A percentile compares a stretch with the other conserved stretches of the same genome.
phyloP scores from a whole-genome alignment of 2,329 filamentous ascomycete genomes.

The Stagonosporopsis cucurbitacearum region DNA sequence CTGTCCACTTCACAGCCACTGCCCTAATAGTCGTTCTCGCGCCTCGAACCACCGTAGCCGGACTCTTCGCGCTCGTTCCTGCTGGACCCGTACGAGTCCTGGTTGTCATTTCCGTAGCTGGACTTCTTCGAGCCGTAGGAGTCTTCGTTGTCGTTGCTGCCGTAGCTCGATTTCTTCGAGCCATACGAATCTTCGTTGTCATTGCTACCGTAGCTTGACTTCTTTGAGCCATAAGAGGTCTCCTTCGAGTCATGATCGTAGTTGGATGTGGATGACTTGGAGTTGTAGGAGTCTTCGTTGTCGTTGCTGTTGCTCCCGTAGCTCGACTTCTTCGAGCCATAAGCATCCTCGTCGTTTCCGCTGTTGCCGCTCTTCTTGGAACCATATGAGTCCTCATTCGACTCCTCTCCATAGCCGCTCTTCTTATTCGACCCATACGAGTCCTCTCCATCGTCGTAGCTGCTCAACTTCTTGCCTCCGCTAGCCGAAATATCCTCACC shows the following conservation, averaged over 20 bases:
- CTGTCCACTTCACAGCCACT: too few relatives aligned
- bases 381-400: slow-evolving; percentile 1
- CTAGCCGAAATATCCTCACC: background rate
- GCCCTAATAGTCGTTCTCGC: slow-evolving; percentile 12
- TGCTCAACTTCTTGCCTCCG: background rate
- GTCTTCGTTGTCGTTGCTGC: background rate
- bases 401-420: background rate
- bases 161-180: slow-evolving; percentile 5
- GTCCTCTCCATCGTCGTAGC: slow-evolving; percentile 3
- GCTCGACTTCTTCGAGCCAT: slow-evolving; percentile 8
- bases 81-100: slow-evolving; percentile 4
- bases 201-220: slow-evolving; percentile 7
- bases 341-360: background rate
- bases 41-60: slow-evolving; percentile 7
- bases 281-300: background rate
- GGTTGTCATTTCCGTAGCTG: background rate
- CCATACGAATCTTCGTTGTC: background rate
- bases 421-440: slow-evolving; percentile 8
- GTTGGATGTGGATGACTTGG: slow-evolving; percentile 1
- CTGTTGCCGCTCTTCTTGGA: slow-evolving; percentile 4
- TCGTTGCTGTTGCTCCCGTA: slow-evolving; percentile 1
- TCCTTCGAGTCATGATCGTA: background rate
- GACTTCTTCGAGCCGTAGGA: slow-evolving; percentile 5
- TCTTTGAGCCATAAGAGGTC: slow-evolving; percentile 1
- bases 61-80: slow-evolving; percentile 1